Conservation (phyloP, 345 rosid genomes). For the Citrus trifoliata region DNA sequence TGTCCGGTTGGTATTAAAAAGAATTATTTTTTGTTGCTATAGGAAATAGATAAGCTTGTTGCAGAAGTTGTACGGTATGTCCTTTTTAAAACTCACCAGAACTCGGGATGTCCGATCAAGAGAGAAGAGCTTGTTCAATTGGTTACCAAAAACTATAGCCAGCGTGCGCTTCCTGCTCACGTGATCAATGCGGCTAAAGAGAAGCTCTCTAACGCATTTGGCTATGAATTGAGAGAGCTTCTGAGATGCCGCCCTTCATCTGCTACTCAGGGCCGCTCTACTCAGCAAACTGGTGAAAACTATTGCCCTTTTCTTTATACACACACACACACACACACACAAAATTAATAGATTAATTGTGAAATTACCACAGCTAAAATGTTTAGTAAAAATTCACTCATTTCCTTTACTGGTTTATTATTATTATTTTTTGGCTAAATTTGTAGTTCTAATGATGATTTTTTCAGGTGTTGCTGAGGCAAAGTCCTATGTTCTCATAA, state of each 20-base stretch:
- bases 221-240: slow-evolving; percentile 80
- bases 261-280: slow-evolving; percentile 41
- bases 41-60: slow-evolving; percentile 93
- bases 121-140: slow-evolving; percentile 88
- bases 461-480: slow-evolving; percentile 53
- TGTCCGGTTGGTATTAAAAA: not conserved
- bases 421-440: not conserved
- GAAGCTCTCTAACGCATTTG: slow-evolving; percentile 63
- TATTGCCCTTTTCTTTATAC: not conserved
- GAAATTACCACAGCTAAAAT: not conserved
- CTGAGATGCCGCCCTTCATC: slow-evolving; percentile 63
- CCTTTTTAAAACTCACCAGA: slow-evolving; percentile 76
- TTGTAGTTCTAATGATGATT: slow-evolving; percentile 11
- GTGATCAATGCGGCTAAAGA: slow-evolving; percentile 68
- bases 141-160: slow-evolving; percentile 67
- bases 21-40: not conserved
- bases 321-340: no score
- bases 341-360: not conserved
- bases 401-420: not conserved
- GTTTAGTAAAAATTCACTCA: not conserved
- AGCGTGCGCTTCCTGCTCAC: slow-evolving; percentile 57
- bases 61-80: slow-evolving; percentile 78
- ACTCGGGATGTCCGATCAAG: slow-evolving; percentile 78
- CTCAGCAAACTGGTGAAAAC: slow-evolving; percentile 50
- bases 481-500: slow-evolving; percentile 74